Evolutionary conservation across 768 basidiomycete genomes (phyloP), one percentile per base, ranked within the genome.

Genomic region (Boletus subcaerulescens): DNA sequence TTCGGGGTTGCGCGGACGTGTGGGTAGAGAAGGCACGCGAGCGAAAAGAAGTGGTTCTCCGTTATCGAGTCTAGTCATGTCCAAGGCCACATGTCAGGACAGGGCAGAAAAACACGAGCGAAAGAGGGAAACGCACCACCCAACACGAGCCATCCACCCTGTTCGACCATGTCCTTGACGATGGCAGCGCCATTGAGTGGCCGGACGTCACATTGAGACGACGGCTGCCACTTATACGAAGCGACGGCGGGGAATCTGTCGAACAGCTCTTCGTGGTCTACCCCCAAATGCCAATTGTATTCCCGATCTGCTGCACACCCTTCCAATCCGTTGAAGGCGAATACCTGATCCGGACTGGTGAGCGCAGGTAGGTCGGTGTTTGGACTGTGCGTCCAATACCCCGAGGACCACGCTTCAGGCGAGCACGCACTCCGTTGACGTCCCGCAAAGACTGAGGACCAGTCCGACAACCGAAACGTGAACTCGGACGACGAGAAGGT

Each of bases 1-100:
- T 82, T 76, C 1, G 86, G 86, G 3, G 80, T 84, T 1, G 85
- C 86, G 35, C 76, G 75, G 36, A 87, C 85, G 62, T 87, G 84
- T 0, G 86, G 85, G 66, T 81, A 82, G 4, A 88, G 75, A 40
- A 80, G 60, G 62, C 86, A 88, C 0, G 85, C 87, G 1, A 87
- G 64, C 6, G 86, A 87, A 67, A 87, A 88, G 73, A 88, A 88
- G 65, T 88, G 85, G 58, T 82, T 83, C 64, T 89, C 86, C 2
- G 83, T 81, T 17, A 87, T 82, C 0, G 85, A 87, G 62, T 89
- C 86, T 83, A 57, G 55, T 26, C 50, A 20, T 4, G 13, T 12
- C 33, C 56, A 48, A 45, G 14, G 22, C 50, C 41, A 10, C 20
- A 13, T 3, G 38, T 62, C 45, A 62, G 18, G 39, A 49, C 38